phyloP scores from a whole-genome alignment of 164 flowering plant species.

The Echeveria elegans region DNA sequence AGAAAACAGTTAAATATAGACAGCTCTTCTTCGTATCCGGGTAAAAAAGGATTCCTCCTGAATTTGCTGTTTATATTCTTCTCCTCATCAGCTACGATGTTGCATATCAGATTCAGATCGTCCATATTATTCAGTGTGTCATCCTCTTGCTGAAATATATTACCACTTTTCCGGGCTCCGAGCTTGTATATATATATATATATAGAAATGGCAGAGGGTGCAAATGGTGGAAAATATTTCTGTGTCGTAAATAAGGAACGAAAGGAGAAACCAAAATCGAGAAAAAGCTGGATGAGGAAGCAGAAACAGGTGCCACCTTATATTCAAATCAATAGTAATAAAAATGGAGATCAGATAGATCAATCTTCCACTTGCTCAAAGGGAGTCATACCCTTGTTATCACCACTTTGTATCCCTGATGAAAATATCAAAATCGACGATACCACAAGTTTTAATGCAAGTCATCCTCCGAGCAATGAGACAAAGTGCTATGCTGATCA shows the following conservation, averaged over 20 bases:
- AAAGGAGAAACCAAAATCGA: not conserved
- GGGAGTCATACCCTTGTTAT: constrained; percentile 1
- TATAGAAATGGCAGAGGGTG: not conserved
- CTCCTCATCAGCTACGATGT: not conserved
- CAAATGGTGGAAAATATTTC: not conserved
- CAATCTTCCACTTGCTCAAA: not conserved
- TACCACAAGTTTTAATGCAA: not conserved
- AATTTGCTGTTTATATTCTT: not conserved
- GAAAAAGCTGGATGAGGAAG: not conserved
- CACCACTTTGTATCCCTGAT: not conserved
- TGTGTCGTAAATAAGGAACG: not conserved
- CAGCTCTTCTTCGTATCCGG: not conserved
- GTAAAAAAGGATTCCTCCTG: not conserved
- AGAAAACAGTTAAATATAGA: not conserved
- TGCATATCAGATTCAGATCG: not conserved
- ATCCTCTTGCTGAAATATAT: not conserved
- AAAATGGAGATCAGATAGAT: not conserved
- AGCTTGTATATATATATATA: no score
- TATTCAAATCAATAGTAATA: not conserved
- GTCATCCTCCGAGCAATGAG: not conserved
- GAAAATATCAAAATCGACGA: not conserved
- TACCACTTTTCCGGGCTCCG: not conserved
- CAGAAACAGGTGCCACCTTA: not conserved
- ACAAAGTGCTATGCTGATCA: not conserved
- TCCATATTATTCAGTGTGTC: not conserved